phyloP scores from a whole-genome alignment of 1,139 yeast genomes.

The Lodderomyces orthopsilosis region DNA sequence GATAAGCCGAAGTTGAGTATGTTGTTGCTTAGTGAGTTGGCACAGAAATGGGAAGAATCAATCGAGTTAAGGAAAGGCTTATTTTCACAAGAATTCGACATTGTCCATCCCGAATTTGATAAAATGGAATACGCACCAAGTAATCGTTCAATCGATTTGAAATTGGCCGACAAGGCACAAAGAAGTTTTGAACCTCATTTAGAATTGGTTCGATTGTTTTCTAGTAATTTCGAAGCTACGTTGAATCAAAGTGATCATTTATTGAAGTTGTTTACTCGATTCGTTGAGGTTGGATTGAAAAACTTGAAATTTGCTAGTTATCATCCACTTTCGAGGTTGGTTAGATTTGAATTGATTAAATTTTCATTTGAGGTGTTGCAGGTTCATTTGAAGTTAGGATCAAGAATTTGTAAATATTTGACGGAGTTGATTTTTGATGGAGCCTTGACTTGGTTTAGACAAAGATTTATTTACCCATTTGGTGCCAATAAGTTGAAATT shows the following conservation, averaged over 20 bases:
- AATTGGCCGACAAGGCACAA: conserved; percentile 47
- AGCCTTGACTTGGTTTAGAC: conserved; percentile 75
- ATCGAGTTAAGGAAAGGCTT: conserved; percentile 62
- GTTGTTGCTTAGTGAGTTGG: conserved; percentile 66
- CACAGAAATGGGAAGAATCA: conserved; percentile 65
- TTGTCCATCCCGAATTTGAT: conserved; percentile 59
- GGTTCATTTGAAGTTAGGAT: conserved; percentile 49
- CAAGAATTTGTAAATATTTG: conserved; percentile 45
- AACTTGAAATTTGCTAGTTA: conserved; percentile 60
- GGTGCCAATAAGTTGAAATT: conserved; percentile 78
- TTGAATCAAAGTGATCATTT: conserved; percentile 70
- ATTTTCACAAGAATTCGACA: conserved; percentile 59
- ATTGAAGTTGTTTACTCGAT: conserved; percentile 64
- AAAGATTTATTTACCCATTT: conserved; percentile 67
- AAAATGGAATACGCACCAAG: conserved; percentile 92
- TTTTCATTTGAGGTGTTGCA: conserved; percentile 66
- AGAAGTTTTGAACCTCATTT: conserved; percentile 71
- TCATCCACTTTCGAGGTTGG: conserved; percentile 78
- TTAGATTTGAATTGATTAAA: conserved; percentile 69
- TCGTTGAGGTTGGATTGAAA: conserved; percentile 57
- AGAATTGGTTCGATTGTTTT: conserved; percentile 62
- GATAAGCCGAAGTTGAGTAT: conserved; percentile 58
- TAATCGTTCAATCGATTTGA: conserved; percentile 58
- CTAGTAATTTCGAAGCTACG: conserved; percentile 83
- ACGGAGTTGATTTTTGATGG: conserved; percentile 60